A percentile compares a stretch with the other conserved stretches of the same genome.
Conservation (phyloP, 257 asterid species). For the Anisodus tanguticus region DNA sequence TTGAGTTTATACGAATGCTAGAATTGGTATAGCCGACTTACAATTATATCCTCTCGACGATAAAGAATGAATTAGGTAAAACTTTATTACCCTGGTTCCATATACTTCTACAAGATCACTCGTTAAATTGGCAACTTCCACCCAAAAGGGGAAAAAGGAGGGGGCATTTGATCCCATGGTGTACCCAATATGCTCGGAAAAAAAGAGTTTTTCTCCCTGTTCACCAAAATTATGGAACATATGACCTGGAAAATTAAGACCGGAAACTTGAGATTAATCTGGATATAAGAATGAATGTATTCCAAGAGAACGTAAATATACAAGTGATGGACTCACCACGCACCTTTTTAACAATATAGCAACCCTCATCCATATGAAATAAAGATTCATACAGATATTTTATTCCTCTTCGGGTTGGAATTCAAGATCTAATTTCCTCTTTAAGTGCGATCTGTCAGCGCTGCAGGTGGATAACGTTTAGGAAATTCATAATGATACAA, state of each 20-base stretch:
- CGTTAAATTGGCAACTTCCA: background rate
- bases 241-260: constrained; percentile 3
- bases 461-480: constrained; percentile 46
- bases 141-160: background rate
- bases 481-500: background rate
- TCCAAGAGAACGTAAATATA: background rate
- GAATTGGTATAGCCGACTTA: background rate
- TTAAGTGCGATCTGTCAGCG: constrained; percentile 92
- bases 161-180: background rate
- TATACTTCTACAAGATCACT: background rate
- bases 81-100: background rate
- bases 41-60: constrained; percentile 13
- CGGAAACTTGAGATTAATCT: background rate
- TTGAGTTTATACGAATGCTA: constrained; percentile 11
- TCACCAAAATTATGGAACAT: background rate
- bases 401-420: constrained; percentile 83
- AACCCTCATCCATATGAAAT: background rate
- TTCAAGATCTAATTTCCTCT: constrained; percentile 95
- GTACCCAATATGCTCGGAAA: background rate
- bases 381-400: background rate
- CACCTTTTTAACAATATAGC: constrained; percentile 14
- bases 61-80: constrained; percentile 26
- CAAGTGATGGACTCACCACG: background rate
- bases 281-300: background rate
- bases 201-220: background rate